A percentile compares a stretch with the other conserved stretches of the same genome.
phyloP scores from a whole-genome alignment of 1,284 basidiomycete species.

The Ustilago sp. region DNA sequence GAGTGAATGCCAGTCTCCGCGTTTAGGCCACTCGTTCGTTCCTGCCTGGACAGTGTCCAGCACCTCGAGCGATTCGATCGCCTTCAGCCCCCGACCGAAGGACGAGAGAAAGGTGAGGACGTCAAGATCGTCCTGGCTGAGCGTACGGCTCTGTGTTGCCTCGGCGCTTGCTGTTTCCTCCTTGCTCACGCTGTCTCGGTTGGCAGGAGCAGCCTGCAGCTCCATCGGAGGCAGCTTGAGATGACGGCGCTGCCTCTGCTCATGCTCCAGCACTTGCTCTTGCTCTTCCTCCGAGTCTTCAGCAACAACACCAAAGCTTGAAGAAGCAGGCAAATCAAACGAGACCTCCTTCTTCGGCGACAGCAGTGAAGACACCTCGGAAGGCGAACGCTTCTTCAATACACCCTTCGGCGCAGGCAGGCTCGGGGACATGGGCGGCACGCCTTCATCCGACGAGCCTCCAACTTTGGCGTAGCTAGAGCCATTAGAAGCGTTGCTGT shows the following conservation, averaged over 20 bases:
- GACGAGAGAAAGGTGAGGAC: conserved; percentile 41
- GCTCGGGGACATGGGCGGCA: conserved; percentile 14
- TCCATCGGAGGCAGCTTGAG: conserved; percentile 42
- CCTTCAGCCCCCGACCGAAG: conserved; percentile 44
- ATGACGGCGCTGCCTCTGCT: conserved; percentile 38
- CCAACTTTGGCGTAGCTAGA: conserved; percentile 42
- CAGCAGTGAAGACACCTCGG: conserved; percentile 11
- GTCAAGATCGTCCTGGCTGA: conserved; percentile 42
- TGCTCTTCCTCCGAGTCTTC: conserved; percentile 24
- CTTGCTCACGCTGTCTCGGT: background rate
- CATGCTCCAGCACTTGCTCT: conserved; percentile 39
- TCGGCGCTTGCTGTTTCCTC: background rate
- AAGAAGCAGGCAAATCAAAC: conserved; percentile 26
- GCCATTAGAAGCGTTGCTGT: conserved; percentile 43
- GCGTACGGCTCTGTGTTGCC: background rate
- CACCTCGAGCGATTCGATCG: conserved; percentile 44
- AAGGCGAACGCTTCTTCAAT: conserved; percentile 31
- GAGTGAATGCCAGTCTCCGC: conserved; percentile 44
- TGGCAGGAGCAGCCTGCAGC: conserved; percentile 17
- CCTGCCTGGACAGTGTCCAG: conserved; percentile 32
- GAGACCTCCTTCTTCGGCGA: conserved; percentile 46
- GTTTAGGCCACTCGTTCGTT: conserved; percentile 29
- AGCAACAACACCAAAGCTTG: conserved; percentile 15
- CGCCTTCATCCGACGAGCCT: conserved; percentile 35
- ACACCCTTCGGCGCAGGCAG: conserved; percentile 26